These are phyloP conservation scores for Stephanodiscus minutulus DNA, from an alignment of 108 stramenopile species.

Conservation along the genomic window DNA sequence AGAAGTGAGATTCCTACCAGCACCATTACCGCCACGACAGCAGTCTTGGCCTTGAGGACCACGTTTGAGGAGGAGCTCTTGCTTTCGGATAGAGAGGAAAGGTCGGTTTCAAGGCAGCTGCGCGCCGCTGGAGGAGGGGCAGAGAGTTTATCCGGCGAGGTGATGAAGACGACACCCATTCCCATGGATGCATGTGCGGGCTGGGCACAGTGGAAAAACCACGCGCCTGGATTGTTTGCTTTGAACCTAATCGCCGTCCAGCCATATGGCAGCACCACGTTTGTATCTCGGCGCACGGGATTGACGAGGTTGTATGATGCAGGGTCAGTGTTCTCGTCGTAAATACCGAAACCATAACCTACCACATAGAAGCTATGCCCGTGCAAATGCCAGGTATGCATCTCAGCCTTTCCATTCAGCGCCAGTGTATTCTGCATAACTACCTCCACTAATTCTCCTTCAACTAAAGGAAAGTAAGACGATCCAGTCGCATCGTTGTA, in stretches of 20 bases:
- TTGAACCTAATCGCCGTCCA: constrained; percentile 51
- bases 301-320: constrained; percentile 47
- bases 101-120: constrained; percentile 16
- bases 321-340: constrained; percentile 32
- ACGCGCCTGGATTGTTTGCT: constrained; percentile 48
- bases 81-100: constrained; percentile 6
- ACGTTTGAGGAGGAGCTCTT: background rate
- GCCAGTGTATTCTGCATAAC: constrained; percentile 35
- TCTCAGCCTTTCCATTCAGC: constrained; percentile 42
- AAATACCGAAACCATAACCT: constrained; percentile 39
- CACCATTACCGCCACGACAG: background rate
- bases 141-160: constrained; percentile 25
- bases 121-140: constrained; percentile 22
- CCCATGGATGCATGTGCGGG: constrained; percentile 45
- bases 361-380: constrained; percentile 51
- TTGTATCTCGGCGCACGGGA: constrained; percentile 48
- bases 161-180: constrained; percentile 37
- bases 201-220: constrained; percentile 49
- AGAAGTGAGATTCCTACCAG: constrained; percentile 3
- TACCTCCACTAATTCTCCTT: constrained; percentile 34
- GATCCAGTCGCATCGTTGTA: constrained; percentile 25
- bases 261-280: constrained; percentile 43
- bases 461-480: constrained; percentile 9
- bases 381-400: constrained; percentile 52
- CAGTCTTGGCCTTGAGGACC: background rate